Evolutionary conservation across 768 basidiomycete species (phyloP).

Genomic region (Lyophyllum atratum): DNA sequence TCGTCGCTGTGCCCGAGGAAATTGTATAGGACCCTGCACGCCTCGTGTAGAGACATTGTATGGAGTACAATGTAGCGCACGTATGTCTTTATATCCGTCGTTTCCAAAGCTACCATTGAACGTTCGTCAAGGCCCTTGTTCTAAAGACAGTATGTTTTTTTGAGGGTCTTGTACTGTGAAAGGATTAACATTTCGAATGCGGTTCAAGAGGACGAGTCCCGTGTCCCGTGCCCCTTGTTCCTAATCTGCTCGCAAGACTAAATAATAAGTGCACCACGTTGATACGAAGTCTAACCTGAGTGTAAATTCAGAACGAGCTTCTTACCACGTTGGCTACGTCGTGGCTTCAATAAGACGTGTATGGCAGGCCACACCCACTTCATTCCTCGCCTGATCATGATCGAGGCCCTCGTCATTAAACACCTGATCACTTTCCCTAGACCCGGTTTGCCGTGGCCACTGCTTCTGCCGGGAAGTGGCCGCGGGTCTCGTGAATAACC

Average conservation of each 20-base stretch:
- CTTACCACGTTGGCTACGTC: constrained; percentile 4
- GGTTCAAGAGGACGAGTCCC: not conserved
- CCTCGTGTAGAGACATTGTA: not conserved
- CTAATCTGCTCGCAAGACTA: constrained; percentile 2
- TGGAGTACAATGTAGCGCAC: constrained; percentile 7
- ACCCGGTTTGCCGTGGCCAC: not conserved
- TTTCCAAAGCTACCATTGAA: not conserved
- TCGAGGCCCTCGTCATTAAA: constrained; percentile 17
- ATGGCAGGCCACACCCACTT: not conserved
- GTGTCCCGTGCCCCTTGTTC: constrained; percentile 10
- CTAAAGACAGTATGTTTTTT: not conserved
- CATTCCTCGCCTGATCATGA: constrained; percentile 17
- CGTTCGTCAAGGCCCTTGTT: constrained; percentile 6
- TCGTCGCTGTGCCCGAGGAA: constrained; percentile 14
- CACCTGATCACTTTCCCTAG: not conserved
- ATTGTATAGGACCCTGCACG: not conserved
- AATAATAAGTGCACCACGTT: constrained; percentile 12
- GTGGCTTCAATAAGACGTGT: constrained; percentile 5
- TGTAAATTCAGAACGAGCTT: constrained; percentile 1
- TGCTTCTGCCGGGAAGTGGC: not conserved
- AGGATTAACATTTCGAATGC: not conserved
- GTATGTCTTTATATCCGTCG: not conserved
- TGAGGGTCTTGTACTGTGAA: constrained; percentile 7
- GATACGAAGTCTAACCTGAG: constrained; percentile 16
- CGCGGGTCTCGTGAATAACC: constrained; percentile 1